These are phyloP conservation scores for Elsinoe ampelina DNA, from an alignment of 2,329 filamentous ascomycete genomes.

Conservation along the genomic window DNA sequence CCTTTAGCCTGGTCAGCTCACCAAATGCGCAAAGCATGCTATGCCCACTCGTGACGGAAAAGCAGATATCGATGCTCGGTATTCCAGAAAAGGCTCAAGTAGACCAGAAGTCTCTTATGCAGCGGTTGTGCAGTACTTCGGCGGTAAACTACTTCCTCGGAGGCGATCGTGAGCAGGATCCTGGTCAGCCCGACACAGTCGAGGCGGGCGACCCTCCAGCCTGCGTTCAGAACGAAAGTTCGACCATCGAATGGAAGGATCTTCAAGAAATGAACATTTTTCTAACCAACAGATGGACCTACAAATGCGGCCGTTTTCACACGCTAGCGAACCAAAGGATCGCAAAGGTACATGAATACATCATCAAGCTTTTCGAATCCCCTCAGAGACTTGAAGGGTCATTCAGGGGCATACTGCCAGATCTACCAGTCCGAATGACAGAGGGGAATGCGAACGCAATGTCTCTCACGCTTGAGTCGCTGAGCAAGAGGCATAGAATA, in stretches of 20 bases:
- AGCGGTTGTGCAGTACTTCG: conserved; percentile 38
- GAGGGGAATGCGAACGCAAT: neutral
- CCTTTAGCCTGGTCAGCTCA: conserved; percentile 65
- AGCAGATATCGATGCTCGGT: neutral
- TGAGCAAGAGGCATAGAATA: neutral
- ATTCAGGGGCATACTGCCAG: neutral
- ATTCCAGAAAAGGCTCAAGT: conserved; percentile 10
- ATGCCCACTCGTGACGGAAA: conserved; percentile 42
- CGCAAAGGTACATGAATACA: neutral
- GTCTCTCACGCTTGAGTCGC: neutral
- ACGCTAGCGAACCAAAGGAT: neutral
- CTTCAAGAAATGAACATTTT: neutral
- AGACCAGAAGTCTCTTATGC: conserved; percentile 53
- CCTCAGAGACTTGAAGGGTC: neutral
- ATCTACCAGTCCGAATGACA: neutral
- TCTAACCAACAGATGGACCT: neutral
- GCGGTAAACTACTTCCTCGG: conserved; percentile 12
- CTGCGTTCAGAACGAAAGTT: neutral
- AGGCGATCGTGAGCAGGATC: conserved; percentile 20
- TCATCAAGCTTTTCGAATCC: neutral
- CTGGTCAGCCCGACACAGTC: conserved; percentile 16
- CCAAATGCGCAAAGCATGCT: conserved; percentile 62
- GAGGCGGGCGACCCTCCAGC: conserved; percentile 16
- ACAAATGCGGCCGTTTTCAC: neutral
- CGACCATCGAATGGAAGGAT: neutral